A percentile compares a stretch with the other conserved stretches of the same genome.
phyloP scores from a whole-genome alignment of 257 asterid species.

The Solanum tarapatanum region DNA sequence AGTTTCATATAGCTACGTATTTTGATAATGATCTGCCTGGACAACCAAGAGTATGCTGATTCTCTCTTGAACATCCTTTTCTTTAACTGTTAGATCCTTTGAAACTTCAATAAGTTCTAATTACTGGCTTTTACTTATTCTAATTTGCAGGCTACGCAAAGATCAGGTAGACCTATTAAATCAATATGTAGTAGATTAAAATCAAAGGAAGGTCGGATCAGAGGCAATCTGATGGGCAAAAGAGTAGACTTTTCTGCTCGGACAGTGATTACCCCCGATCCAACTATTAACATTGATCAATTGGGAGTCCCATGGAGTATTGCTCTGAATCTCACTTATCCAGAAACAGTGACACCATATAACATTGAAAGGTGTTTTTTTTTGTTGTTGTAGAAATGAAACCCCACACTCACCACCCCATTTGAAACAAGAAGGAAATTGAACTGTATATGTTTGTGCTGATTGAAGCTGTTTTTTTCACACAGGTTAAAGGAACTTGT shows the following conservation, averaged over 20 bases:
- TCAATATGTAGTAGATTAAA: conserved; percentile 96
- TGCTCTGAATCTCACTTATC: conserved; percentile 94
- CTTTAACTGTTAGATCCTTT: neutral
- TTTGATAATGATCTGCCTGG: conserved; percentile 98
- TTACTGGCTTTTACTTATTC: neutral
- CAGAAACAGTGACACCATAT: conserved; percentile 98
- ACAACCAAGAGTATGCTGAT: conserved; percentile 77
- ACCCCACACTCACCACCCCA: neutral
- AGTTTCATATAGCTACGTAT: conserved; percentile 98
- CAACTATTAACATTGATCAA: conserved; percentile 90
- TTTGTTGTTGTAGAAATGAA: neutral
- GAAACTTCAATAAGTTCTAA: neutral
- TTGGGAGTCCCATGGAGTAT: conserved; percentile 99
- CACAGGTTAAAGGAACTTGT: conserved; percentile 95
- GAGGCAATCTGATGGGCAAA: conserved; percentile 99
- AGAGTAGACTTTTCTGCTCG: conserved; percentile 98
- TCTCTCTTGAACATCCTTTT: neutral
- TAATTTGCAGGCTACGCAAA: conserved; percentile 76
- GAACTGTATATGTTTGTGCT: conserved; percentile 1
- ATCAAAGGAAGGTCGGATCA: conserved; percentile 96
- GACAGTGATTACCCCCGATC: conserved; percentile 98
- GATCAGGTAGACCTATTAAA: conserved; percentile 97
- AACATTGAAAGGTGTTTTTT: conserved; percentile 78
- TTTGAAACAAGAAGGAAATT: neutral
- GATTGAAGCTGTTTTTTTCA: conserved; percentile 1